phyloP scores from a whole-genome alignment of 2,329 filamentous ascomycete species.

The Curvularia eragrostidis region DNA sequence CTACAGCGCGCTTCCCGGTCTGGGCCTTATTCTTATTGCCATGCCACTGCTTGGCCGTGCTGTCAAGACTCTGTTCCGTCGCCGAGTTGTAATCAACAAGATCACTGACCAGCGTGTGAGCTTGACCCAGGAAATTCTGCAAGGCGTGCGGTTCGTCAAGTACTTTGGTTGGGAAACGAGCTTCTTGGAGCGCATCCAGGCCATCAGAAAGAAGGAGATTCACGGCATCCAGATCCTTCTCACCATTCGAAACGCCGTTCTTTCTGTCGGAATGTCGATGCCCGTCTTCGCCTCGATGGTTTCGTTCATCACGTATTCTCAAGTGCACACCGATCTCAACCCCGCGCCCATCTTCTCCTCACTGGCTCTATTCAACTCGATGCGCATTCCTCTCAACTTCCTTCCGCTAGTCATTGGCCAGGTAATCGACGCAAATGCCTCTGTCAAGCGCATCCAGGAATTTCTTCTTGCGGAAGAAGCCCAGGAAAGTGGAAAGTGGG shows the following conservation, averaged over 20 bases:
- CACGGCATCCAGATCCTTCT: slow-evolving; percentile 82
- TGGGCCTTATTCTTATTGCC: slow-evolving; percentile 78
- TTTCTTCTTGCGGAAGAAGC: slow-evolving; percentile 88
- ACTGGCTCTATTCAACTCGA: slow-evolving; percentile 87
- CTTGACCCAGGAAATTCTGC: slow-evolving; percentile 89
- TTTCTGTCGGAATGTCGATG: slow-evolving; percentile 81
- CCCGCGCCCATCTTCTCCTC: slow-evolving; percentile 90
- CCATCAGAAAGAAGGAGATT: slow-evolving; percentile 79
- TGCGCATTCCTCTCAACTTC: slow-evolving; percentile 88
- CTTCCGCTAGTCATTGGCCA: slow-evolving; percentile 88
- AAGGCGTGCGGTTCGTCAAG: slow-evolving; percentile 93
- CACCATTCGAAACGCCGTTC: slow-evolving; percentile 82
- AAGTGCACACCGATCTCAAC: slow-evolving; percentile 70
- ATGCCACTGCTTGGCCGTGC: slow-evolving; percentile 79
- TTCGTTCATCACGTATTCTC: slow-evolving; percentile 80
- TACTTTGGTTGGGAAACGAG: slow-evolving; percentile 95
- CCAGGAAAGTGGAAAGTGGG: slow-evolving; percentile 70
- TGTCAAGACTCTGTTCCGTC: slow-evolving; percentile 76
- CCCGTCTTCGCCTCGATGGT: slow-evolving; percentile 96
- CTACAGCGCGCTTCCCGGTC: slow-evolving; percentile 89
- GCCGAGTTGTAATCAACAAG: slow-evolving; percentile 84
- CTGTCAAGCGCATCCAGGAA: slow-evolving; percentile 83
- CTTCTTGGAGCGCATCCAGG: slow-evolving; percentile 77
- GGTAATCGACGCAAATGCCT: slow-evolving; percentile 86
- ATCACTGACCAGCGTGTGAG: slow-evolving; percentile 92